Conservation (phyloP, 805 yeast genomes). For the Monosporozyma unispora region DNA sequence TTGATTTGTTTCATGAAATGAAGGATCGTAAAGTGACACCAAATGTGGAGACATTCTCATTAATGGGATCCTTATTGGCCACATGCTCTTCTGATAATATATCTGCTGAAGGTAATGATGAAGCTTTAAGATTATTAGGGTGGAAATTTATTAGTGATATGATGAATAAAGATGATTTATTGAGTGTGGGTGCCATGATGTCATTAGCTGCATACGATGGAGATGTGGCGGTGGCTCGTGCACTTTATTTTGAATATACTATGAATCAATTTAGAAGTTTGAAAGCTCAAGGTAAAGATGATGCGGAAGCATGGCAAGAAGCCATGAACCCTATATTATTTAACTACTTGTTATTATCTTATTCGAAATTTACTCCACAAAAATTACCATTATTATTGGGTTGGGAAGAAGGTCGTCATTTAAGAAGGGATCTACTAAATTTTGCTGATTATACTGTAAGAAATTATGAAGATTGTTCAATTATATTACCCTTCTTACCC, state of each 20-base stretch:
- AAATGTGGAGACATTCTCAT: conserved; percentile 13
- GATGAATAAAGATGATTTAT: conserved; percentile 30
- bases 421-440: conserved; percentile 40
- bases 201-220: conserved; percentile 73
- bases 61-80: conserved; percentile 23
- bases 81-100: conserved; percentile 20
- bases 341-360: conserved; percentile 41
- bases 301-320: conserved; percentile 14
- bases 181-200: conserved; percentile 49
- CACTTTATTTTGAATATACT: conserved; percentile 44
- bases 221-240: conserved; percentile 63
- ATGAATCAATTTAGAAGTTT: conserved; percentile 22
- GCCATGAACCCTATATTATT: conserved; percentile 35
- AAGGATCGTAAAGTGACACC: conserved; percentile 20
- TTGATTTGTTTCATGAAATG: conserved; percentile 73
- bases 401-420: conserved; percentile 38
- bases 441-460: conserved; percentile 33
- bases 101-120: conserved; percentile 24
- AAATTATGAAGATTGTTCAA: conserved; percentile 13
- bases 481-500: conserved; percentile 62
- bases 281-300: conserved; percentile 3
- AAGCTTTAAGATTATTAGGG: conserved; percentile 36
- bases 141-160: conserved; percentile 74
- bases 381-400: conserved; percentile 31
- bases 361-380: conserved; percentile 33